Conservation (phyloP, 2,329 filamentous ascomycete genomes). For the Stagonosporopsis cucurbitacearum region DNA sequence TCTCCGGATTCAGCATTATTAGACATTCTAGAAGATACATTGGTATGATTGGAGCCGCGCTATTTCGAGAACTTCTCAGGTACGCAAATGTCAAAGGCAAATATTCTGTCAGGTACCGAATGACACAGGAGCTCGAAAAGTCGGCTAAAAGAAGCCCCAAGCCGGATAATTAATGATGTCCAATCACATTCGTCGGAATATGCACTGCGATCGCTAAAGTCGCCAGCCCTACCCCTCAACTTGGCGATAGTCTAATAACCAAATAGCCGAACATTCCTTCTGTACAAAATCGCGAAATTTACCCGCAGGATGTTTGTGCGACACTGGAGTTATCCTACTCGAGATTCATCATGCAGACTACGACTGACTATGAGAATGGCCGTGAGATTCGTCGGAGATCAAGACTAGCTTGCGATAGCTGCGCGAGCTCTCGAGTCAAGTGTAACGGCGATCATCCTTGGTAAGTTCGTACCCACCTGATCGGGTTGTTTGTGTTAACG, state of each 20-base stretch:
- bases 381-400: constrained; percentile 6
- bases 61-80: not conserved
- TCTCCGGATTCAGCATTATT: not conserved
- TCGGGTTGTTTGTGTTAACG: not conserved
- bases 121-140: not conserved
- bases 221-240: not conserved
- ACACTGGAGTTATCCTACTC: not conserved
- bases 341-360: not conserved
- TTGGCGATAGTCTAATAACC: not conserved
- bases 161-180: not conserved
- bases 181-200: not conserved
- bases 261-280: not conserved
- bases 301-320: constrained; percentile 3
- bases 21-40: too few relatives aligned
- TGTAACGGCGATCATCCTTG: constrained; percentile 1
- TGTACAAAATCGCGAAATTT: constrained; percentile 6
- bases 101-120: not conserved
- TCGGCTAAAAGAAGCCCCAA: not conserved
- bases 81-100: not conserved
- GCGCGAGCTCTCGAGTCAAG: constrained; percentile 4
- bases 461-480: not conserved
- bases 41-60: not conserved
- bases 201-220: not conserved
- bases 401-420: constrained; percentile 3
- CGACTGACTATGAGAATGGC: not conserved